Percentiles rank a stretch among this genome's conserved stretches.
phyloP scores from a whole-genome alignment of 2,329 filamentous ascomycete genomes.

The Leptographium lundbergii region DNA sequence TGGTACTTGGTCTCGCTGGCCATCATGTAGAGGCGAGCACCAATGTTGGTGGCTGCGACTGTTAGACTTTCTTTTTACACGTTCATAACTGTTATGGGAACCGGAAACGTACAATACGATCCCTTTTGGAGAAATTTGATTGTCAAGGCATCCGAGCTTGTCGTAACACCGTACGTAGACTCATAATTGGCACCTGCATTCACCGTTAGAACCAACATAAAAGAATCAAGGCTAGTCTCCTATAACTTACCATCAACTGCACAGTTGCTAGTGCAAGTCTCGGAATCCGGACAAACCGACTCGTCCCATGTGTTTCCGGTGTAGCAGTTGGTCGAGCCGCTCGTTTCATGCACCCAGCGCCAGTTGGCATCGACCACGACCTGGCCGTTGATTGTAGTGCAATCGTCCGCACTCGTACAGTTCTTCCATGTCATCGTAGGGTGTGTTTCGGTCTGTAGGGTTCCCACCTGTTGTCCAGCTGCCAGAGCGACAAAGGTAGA shows the following conservation, averaged over 20 bases:
- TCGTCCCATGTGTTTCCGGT: conserved; percentile 34
- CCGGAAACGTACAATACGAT: conserved; percentile 17
- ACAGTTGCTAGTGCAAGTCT: conserved; percentile 40
- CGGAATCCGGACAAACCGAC: conserved; percentile 32
- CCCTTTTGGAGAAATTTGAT: conserved; percentile 33
- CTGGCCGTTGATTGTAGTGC: conserved; percentile 32
- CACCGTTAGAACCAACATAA: background rate
- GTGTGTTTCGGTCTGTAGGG: conserved; percentile 31
- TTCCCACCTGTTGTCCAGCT: conserved; percentile 35
- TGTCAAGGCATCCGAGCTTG: conserved; percentile 32
- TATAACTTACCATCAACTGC: conserved; percentile 32
- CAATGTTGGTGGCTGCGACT: conserved; percentile 22
- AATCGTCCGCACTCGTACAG: conserved; percentile 33
- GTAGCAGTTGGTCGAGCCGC: conserved; percentile 36
- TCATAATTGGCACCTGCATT: conserved; percentile 32
- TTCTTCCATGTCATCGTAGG: conserved; percentile 38
- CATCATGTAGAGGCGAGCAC: conserved; percentile 22
- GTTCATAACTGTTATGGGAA: background rate
- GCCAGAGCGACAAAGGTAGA: conserved; percentile 29
- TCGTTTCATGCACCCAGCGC: conserved; percentile 40
- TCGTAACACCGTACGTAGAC: conserved; percentile 36
- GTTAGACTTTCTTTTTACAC: background rate
- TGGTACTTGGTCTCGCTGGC: conserved; percentile 19
- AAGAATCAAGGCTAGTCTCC: background rate
- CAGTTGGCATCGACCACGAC: conserved; percentile 44